Base-by-base conservation (phyloP, 2,329 filamentous ascomycete genomes). In the Lachnellula hyalina region DNA sequence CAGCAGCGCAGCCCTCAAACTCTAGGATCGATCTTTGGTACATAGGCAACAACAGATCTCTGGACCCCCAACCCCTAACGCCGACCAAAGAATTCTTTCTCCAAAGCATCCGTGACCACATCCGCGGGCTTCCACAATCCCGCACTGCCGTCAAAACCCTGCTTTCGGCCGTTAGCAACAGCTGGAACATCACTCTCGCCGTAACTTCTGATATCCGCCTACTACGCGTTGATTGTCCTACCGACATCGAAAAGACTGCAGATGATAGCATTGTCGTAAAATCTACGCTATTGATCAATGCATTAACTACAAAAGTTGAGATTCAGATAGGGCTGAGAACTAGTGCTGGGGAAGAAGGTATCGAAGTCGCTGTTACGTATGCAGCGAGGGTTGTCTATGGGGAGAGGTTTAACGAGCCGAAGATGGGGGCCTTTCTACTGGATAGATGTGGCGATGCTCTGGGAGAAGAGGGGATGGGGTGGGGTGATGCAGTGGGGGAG, bases 41-140 rank as follows among this genome's bases (percentile, higher is more conserved):
- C 68, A 81, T 90, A 59, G 85, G 80, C 25, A 79, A 81, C 60
- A 76, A 74, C 50, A 75, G 78, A 47, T 76, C 81, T 44, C 71
- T 73, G n/a, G 74, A 81, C 28, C 73, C 81, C 9, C 67, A 76
- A 34, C 80, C 82, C 0, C 70, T 83, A 51, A 85, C 83, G 1
- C 77, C 79, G 0, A 87, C 87, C 66, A 85, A 84, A 62, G 84
- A 87, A 38, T 92, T 92, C 72, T 89, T 91, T 67, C 73, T 93
- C 7, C 82, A 88, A 64, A 81, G 84, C 63, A 84, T 92, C 55
- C 80, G 85, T 44, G 85, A 88, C 54, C 80, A 86, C 54, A 73
- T 89, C 42, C 82, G 86, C 47, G 79, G 75, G 1, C 70, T 90
- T 42, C 73, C 77, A 12, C 85, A 86, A 67, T 74, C 75, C 53